Conservation (phyloP, 139 green algal genomes). For the Coccomyxa sp. region DNA sequence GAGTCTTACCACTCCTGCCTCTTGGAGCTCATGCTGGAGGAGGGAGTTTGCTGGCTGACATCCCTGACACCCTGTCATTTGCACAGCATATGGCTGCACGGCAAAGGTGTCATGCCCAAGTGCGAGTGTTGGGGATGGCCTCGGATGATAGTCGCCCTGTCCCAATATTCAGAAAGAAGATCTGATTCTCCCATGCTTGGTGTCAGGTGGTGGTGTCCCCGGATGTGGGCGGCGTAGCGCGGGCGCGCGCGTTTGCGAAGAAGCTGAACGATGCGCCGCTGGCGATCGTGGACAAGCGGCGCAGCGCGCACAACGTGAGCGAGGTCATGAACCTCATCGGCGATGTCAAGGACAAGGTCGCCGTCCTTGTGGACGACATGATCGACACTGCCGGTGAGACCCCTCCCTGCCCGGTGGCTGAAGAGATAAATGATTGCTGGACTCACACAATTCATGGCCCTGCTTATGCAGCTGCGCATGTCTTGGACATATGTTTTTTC, state of each 20-base stretch:
- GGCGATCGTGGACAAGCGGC: constrained; percentile 98
- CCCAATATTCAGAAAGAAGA: too few species aligned
- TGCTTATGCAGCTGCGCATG: not conserved
- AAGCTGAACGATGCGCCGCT: constrained; percentile 97
- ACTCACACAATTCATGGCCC: not conserved
- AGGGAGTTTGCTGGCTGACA: too few species aligned
- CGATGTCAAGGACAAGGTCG: constrained; percentile 96
- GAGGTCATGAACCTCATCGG: constrained; percentile 99
- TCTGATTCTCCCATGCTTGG: not conserved
- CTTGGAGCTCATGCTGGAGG: too few species aligned
- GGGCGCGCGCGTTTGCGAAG: constrained; percentile 97
- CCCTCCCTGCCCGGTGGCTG: not conserved
- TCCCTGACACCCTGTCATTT: too few species aligned
- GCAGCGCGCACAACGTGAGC: constrained; percentile 91
- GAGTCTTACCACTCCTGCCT: too few species aligned
- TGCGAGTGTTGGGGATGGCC: too few species aligned
- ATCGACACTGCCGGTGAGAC: constrained; percentile 84
- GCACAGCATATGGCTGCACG: too few species aligned
- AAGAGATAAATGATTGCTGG: too few species aligned
- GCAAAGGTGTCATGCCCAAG: too few species aligned
- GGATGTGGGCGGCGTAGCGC: constrained; percentile 96
- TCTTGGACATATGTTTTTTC: too few species aligned
- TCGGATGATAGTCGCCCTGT: too few species aligned
- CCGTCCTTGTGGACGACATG: constrained; percentile 99
- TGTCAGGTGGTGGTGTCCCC: constrained; percentile 93